Conservation (phyloP, 73 alveolate genomes). For the Stentor coeruleus region DNA sequence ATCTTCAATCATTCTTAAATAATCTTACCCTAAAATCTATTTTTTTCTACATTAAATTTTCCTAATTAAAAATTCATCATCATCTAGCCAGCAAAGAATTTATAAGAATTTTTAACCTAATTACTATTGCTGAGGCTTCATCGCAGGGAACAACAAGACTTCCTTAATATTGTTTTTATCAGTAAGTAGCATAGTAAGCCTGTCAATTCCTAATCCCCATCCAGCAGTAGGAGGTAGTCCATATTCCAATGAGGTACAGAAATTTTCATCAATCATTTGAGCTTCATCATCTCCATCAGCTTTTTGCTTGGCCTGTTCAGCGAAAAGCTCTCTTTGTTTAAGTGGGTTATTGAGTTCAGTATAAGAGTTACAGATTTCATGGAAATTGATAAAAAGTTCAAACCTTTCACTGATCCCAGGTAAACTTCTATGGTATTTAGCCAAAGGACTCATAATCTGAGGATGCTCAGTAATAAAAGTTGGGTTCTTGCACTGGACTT, state of each 20-base stretch:
- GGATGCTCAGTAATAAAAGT: constrained; percentile 98
- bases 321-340: constrained; percentile 84
- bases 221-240: constrained; percentile 99
- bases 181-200: constrained; percentile 92
- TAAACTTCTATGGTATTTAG: constrained; percentile 93
- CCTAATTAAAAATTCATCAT: neutral
- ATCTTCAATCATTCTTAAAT: neutral
- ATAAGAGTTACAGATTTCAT: constrained; percentile 91
- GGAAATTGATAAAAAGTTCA: constrained; percentile 85
- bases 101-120: neutral
- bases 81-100: neutral
- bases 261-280: constrained; percentile 79
- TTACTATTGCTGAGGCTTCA: constrained; percentile 54
- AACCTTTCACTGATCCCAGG: constrained; percentile 91
- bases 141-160: constrained; percentile 95
- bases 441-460: constrained; percentile 97
- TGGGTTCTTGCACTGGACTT: constrained; percentile 93
- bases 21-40: neutral
- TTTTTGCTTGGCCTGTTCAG: constrained; percentile 79
- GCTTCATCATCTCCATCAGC: constrained; percentile 96
- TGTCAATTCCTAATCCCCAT: constrained; percentile 97
- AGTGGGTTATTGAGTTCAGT: constrained; percentile 95
- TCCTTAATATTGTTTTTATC: constrained; percentile 93
- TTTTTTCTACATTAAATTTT: no score
- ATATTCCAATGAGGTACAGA: constrained; percentile 89